phyloP scores from a whole-genome alignment of 306 rosid species.

The Fragaria iinumae region DNA sequence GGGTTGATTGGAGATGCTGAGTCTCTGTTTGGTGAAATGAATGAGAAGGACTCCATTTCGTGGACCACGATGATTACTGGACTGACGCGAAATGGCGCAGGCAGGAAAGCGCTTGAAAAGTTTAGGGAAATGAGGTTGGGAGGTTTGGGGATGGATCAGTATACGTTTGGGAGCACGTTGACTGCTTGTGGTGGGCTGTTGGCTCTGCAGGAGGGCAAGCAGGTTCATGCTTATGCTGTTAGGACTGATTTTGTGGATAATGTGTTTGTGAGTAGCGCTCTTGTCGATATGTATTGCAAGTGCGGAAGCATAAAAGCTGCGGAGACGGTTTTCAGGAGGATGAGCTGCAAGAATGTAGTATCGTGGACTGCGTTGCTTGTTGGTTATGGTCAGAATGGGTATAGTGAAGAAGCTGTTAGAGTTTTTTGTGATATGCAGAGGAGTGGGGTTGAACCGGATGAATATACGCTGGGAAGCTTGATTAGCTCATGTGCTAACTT shows the following conservation, averaged over 20 bases:
- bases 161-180: slow-evolving; percentile 78
- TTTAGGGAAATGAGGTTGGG: slow-evolving; percentile 61
- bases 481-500: slow-evolving; percentile 92
- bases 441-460: slow-evolving; percentile 72
- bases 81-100: slow-evolving; percentile 61
- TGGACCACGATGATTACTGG: slow-evolving; percentile 90
- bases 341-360: slow-evolving; percentile 73
- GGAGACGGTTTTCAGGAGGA: slow-evolving; percentile 65
- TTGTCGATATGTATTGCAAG: slow-evolving; percentile 94
- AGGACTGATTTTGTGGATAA: slow-evolving; percentile 65
- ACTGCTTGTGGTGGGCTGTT: slow-evolving; percentile 78
- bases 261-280: slow-evolving; percentile 80
- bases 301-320: slow-evolving; percentile 65
- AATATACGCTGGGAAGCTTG: slow-evolving; percentile 80
- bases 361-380: slow-evolving; percentile 92
- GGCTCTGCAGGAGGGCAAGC: slow-evolving; percentile 73
- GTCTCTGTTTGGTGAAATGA: slow-evolving; percentile 53
- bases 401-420: slow-evolving; percentile 80
- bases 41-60: slow-evolving; percentile 65
- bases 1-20: slow-evolving; percentile 58
- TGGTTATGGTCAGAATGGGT: slow-evolving; percentile 91
- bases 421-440: slow-evolving; percentile 79
- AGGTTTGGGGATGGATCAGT: slow-evolving; percentile 67
- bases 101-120: slow-evolving; percentile 48
- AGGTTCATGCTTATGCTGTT: slow-evolving; percentile 71